phyloP scores from a whole-genome alignment of 768 basidiomycete genomes.

The Kwoniella sp. region DNA sequence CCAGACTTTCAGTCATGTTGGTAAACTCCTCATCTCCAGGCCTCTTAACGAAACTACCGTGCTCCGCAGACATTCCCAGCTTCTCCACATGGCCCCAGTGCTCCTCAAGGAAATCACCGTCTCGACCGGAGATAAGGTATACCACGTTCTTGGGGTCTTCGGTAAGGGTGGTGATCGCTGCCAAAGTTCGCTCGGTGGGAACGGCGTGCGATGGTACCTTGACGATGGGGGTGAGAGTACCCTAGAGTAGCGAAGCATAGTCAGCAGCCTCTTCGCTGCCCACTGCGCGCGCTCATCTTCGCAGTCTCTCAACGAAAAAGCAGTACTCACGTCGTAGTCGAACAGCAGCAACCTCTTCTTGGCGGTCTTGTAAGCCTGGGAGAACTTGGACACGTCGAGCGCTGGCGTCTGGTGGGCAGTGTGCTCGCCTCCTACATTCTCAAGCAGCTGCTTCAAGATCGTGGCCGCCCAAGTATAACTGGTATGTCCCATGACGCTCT shows the following conservation, averaged over 20 bases:
- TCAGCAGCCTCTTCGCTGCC: constrained; percentile 9
- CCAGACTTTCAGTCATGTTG: constrained; percentile 86
- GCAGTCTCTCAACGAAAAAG: too few species aligned
- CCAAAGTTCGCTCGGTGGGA: constrained; percentile 73
- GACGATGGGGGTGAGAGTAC: constrained; percentile 95
- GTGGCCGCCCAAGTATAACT: constrained; percentile 93
- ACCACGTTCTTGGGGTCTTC: constrained; percentile 86
- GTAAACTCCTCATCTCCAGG: constrained; percentile 72
- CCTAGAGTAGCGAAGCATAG: constrained; percentile 60
- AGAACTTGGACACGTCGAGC: constrained; percentile 67
- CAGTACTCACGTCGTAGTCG: constrained; percentile 83
- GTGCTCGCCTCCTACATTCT: constrained; percentile 75
- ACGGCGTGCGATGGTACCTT: constrained; percentile 85
- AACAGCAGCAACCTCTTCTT: constrained; percentile 87
- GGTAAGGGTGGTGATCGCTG: constrained; percentile 71
- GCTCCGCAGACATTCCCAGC: constrained; percentile 92
- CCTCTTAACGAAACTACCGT: constrained; percentile 85
- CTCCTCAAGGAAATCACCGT: constrained; percentile 85
- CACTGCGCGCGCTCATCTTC: neutral
- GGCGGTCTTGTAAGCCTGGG: constrained; percentile 67
- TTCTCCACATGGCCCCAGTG: constrained; percentile 81
- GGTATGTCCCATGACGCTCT: constrained; percentile 87
- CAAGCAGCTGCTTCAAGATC: constrained; percentile 82
- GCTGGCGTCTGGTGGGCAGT: constrained; percentile 83
- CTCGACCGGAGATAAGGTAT: constrained; percentile 96